Percentiles rank a stretch among this genome's conserved stretches.
Conservation (phyloP, 2,329 filamentous ascomycete genomes). For the Elsinoe perseae region DNA sequence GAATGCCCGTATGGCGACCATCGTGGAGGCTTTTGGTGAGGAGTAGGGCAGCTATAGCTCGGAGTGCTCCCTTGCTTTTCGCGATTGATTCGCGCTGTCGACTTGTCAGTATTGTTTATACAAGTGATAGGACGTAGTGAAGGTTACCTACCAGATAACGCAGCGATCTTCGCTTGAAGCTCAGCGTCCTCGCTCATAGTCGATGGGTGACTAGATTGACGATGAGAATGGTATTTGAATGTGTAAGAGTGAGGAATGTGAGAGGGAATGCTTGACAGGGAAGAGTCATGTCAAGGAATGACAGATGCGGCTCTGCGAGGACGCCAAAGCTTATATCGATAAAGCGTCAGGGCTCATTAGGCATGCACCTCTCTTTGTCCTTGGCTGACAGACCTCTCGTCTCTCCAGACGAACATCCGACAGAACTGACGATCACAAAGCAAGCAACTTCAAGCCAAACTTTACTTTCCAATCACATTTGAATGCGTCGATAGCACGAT, state of each 20-base stretch:
- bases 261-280: neutral
- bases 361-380: neutral
- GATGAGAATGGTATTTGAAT: neutral
- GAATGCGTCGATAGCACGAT: neutral
- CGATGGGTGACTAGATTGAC: neutral
- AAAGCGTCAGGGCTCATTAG: neutral
- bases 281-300: neutral
- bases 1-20: conserved; percentile 18
- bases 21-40: conserved; percentile 11
- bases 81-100: conserved; percentile 18
- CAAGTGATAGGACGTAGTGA: too few relatives aligned
- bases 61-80: conserved; percentile 16
- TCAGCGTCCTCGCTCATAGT: conserved; percentile 20
- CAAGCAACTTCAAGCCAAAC: too few relatives aligned
- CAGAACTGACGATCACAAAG: too few relatives aligned
- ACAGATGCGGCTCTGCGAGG: conserved; percentile 12
- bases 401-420: too few relatives aligned
- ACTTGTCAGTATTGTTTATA: neutral
- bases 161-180: conserved; percentile 20
- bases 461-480: neutral
- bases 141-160: conserved; percentile 15
- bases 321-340: conserved; percentile 14
- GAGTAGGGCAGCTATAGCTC: neutral
- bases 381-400: neutral
- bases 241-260: neutral